Base-by-base conservation (phyloP, 208 protist genomes). In the Lotmaria passim region DNA sequence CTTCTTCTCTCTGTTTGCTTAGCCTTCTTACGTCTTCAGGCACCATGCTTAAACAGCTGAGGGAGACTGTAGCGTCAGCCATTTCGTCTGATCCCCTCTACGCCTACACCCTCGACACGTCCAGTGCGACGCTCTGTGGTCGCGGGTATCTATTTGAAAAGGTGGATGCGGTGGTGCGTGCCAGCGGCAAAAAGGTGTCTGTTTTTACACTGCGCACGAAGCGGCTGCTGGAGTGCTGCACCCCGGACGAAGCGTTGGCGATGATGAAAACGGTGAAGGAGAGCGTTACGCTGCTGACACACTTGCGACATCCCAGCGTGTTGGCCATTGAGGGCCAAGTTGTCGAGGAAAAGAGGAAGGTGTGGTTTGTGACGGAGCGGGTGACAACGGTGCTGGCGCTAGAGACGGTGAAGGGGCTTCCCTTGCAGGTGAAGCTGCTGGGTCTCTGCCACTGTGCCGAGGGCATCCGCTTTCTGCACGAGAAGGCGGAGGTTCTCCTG, bases 401-500 rank as follows among this genome's bases (percentile, higher is more conserved):
- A 0, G 73, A 73, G 52, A 70, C 67, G 14, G 52, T 88, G 47
- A 23, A 57, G 36, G 33, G 51, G 12, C 55, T 84, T 15, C 51
- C 73, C 14, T 67, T 70, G 51, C 82, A 87, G 73, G 58, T 83
- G 69, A 72, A 69, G 48, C 28, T 87, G 47, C 43, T 90, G 31
- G 79, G 69, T 26, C 67, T 90, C 30, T 65, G 55, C 36, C 70
- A 72, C 43, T 90, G 81, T 44, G 69, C 72, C 4, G 74, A 75
- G 24, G 79, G 69, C 15, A 70, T 89, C n/a, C 67, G 76, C 15
- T 91, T 91, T 48, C 48, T 89, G 23, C 82, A 88, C 64, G 78
- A 83, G 47, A 75, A 74, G 50, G 77, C 61, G 23, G 81, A 81
- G 43, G 19, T 89, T 4, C 41, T 89, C 26, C 75, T 91, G 28